phyloP scores from a whole-genome alignment of 2,329 filamentous ascomycete genomes.

The Cyphellophora attinorum region DNA sequence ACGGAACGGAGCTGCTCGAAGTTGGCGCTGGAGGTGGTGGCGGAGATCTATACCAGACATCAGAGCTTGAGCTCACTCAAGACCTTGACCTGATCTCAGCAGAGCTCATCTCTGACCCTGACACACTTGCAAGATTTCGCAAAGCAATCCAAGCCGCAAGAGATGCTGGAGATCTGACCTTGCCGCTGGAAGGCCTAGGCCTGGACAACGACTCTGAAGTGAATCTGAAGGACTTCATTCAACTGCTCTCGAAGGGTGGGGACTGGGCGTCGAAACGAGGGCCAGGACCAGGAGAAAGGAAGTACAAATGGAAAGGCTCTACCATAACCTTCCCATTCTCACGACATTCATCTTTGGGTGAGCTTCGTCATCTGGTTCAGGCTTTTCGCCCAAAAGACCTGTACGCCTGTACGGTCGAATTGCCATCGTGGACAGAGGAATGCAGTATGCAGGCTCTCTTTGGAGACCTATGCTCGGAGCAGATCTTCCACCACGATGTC shows the following conservation, averaged over 20 bases:
- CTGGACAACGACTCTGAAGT: slow-evolving; percentile 28
- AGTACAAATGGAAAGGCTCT: no score
- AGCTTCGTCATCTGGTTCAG: slow-evolving; percentile 62
- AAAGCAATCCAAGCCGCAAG: slow-evolving; percentile 24
- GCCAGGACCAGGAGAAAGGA: no score
- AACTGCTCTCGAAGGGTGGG: slow-evolving; percentile 6
- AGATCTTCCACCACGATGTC: slow-evolving; percentile 55
- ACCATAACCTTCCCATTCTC: slow-evolving; percentile 65
- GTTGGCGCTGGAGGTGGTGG: slow-evolving; percentile 69
- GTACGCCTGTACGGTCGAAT: slow-evolving; percentile 69
- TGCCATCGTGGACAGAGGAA: slow-evolving; percentile 51
- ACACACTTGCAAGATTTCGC: slow-evolving; percentile 21
- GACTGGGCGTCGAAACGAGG: neutral
- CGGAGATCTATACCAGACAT: slow-evolving; percentile 60
- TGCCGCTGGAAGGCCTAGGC: slow-evolving; percentile 29
- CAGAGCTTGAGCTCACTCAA: slow-evolving; percentile 51
- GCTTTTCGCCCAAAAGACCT: slow-evolving; percentile 65
- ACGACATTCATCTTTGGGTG: slow-evolving; percentile 75
- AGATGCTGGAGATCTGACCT: slow-evolving; percentile 22
- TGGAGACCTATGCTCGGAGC: slow-evolving; percentile 54
- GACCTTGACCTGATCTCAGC: neutral
- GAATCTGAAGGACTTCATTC: slow-evolving; percentile 24
- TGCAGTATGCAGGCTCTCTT: slow-evolving; percentile 63
- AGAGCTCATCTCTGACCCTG: slow-evolving; percentile 15
- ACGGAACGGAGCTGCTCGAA: slow-evolving; percentile 60